phyloP scores from a whole-genome alignment of 768 basidiomycete genomes.

The Boletus rubropictus region DNA sequence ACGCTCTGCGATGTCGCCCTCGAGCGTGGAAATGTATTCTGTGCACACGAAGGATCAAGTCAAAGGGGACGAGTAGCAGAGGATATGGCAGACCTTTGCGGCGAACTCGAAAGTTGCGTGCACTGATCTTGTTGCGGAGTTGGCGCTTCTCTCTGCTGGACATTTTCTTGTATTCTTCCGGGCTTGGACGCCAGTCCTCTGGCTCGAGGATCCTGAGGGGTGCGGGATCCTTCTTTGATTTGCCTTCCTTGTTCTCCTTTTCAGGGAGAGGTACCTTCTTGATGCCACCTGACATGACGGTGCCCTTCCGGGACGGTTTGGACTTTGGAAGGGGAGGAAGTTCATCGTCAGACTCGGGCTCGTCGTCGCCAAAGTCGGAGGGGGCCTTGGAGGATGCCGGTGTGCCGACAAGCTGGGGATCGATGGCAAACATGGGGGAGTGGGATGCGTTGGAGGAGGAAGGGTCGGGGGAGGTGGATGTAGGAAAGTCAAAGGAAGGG shows the following conservation, averaged over 20 bases:
- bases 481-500: slow-evolving; percentile 24
- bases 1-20: slow-evolving; percentile 88
- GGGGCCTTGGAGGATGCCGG: slow-evolving; percentile 43
- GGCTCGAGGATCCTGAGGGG: slow-evolving; percentile 30
- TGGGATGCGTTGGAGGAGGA: slow-evolving; percentile 21
- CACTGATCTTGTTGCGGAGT: slow-evolving; percentile 93
- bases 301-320: slow-evolving; percentile 56
- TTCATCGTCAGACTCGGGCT: slow-evolving; percentile 32
- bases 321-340: slow-evolving; percentile 29
- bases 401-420: slow-evolving; percentile 72
- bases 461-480: slow-evolving; percentile 22
- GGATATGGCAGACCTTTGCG: slow-evolving; percentile 62
- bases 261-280: slow-evolving; percentile 48
- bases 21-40: slow-evolving; percentile 95
- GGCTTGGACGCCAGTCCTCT: slow-evolving; percentile 80
- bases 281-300: slow-evolving; percentile 69
- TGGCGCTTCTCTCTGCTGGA: slow-evolving; percentile 94
- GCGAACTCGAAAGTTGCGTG: slow-evolving; percentile 90
- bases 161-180: slow-evolving; percentile 95
- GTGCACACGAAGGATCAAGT: background rate
- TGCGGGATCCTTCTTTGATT: slow-evolving; percentile 25
- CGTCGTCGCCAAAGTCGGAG: slow-evolving; percentile 41
- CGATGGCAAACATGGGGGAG: slow-evolving; percentile 46
- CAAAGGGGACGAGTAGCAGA: background rate
- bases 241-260: slow-evolving; percentile 28